Conservation (phyloP, 2,329 filamentous ascomycete species). For the Botryotinia convoluta region DNA sequence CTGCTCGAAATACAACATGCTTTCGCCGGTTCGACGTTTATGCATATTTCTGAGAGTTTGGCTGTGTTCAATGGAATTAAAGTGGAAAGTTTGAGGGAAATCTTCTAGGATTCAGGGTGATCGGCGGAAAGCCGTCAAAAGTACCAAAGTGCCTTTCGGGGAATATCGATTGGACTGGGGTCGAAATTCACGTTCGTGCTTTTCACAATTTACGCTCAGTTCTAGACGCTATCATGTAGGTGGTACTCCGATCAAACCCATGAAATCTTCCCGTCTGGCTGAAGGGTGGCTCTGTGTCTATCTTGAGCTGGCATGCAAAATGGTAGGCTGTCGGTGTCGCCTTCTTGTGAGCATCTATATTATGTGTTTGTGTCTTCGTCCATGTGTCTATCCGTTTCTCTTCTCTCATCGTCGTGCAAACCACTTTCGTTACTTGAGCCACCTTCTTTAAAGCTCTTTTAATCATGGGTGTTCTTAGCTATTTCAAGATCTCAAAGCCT, state of each 20-base stretch:
- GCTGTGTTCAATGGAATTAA: neutral
- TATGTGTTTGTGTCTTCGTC: slow-evolving; percentile 15
- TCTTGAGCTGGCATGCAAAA: slow-evolving; percentile 9
- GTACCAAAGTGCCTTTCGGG: neutral
- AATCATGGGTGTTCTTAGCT: slow-evolving; percentile 18
- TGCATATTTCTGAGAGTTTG: neutral
- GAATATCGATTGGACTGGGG: neutral
- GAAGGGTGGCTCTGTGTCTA: neutral
- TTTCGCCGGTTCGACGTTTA: neutral
- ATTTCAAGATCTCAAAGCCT: slow-evolving; percentile 19
- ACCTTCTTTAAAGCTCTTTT: slow-evolving; percentile 9
- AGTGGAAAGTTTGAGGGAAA: slow-evolving; percentile 7
- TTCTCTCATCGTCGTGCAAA: slow-evolving; percentile 9
- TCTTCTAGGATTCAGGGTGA: neutral
- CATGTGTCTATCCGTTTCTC: slow-evolving; percentile 6
- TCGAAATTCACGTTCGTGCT: slow-evolving; percentile 6
- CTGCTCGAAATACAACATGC: slow-evolving; percentile 1
- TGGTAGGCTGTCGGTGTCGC: slow-evolving; percentile 8
- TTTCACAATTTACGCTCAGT: neutral
- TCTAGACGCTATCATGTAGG: slow-evolving; percentile 8
- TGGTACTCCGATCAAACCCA: slow-evolving; percentile 3
- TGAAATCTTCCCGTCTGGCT: slow-evolving; percentile 8
- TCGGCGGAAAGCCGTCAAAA: neutral
- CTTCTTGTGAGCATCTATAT: slow-evolving; percentile 10
- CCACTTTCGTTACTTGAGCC: slow-evolving; percentile 17